phyloP scores from a whole-genome alignment of 495 filamentous ascomycete genomes.

The Talaromyces adpressus region DNA sequence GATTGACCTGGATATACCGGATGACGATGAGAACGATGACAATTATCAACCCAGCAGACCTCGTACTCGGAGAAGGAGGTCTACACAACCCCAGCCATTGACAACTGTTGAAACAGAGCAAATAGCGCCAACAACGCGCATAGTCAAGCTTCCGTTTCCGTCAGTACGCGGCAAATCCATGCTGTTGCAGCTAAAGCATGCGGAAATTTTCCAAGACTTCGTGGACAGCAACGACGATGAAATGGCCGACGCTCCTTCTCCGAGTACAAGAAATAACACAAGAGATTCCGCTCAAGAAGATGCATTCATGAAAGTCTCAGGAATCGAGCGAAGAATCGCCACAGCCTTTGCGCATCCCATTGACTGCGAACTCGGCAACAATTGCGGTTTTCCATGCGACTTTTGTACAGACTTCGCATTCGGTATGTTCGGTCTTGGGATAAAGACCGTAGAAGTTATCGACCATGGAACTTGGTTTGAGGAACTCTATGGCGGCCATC shows the following conservation, averaged over 20 bases:
- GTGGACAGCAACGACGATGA: not conserved
- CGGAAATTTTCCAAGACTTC: not conserved
- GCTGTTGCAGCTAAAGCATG: not conserved
- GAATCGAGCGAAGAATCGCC: conserved; percentile 13
- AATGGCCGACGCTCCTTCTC: not conserved
- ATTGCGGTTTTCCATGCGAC: conserved; percentile 22
- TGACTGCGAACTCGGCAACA: conserved; percentile 19
- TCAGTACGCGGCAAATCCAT: not conserved
- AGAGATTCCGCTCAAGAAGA: not conserved
- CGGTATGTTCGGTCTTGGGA: conserved; percentile 29
- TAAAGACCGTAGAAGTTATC: conserved; percentile 19
- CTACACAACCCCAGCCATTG: not conserved
- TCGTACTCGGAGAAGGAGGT: not conserved
- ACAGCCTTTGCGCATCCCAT: conserved; percentile 35
- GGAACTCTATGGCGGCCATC: conserved; percentile 29
- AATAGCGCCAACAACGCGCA: not conserved
- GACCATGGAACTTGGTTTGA: conserved; percentile 12
- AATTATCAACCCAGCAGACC: not conserved
- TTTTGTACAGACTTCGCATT: conserved; percentile 29
- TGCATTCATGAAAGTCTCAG: not conserved
- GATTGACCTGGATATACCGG: not conserved
- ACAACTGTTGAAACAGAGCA: not conserved
- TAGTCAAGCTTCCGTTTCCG: not conserved
- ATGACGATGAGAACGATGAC: not conserved
- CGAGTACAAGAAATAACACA: not conserved